A percentile compares a stretch with the other conserved stretches of the same genome.
These are phyloP conservation scores for Wickerhamomyces alni DNA, from an alignment of 805 yeast genomes.

Conservation along the genomic window DNA sequence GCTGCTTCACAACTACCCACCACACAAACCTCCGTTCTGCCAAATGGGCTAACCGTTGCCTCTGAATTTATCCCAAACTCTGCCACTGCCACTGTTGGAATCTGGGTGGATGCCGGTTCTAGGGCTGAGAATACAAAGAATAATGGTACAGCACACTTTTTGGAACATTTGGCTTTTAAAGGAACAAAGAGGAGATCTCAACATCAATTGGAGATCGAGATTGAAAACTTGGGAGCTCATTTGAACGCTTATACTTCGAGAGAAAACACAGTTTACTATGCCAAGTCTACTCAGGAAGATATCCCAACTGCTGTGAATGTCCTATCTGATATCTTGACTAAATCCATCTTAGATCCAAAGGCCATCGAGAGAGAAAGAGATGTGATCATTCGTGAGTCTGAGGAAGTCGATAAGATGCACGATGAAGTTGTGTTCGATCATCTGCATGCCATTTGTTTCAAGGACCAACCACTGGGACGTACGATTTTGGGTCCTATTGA, in stretches of 20 bases:
- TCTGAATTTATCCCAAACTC: constrained; percentile 83
- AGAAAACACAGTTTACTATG: constrained; percentile 95
- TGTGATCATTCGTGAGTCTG: constrained; percentile 92
- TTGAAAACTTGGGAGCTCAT: constrained; percentile 95
- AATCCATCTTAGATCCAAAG: constrained; percentile 69
- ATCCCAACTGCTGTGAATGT: constrained; percentile 84
- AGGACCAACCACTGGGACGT: constrained; percentile 89
- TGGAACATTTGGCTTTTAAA: constrained; percentile 94
- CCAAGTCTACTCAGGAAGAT: constrained; percentile 77
- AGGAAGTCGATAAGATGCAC: constrained; percentile 96
- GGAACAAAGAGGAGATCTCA: constrained; percentile 85
- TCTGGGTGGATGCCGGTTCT: constrained; percentile 98
- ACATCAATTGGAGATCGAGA: constrained; percentile 79
- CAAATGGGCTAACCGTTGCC: constrained; percentile 95
- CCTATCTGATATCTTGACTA: constrained; percentile 81
- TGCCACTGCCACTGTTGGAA: constrained; percentile 94
- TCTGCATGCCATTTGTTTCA: constrained; percentile 86
- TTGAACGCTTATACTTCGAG: constrained; percentile 98
- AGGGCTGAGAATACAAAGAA: constrained; percentile 81
- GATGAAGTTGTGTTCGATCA: constrained; percentile 98
- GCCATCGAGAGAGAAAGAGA: constrained; percentile 96
- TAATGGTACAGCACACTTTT: constrained; percentile 96
- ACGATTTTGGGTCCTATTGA: constrained; percentile 94
- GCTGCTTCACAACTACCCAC: constrained; percentile 25
- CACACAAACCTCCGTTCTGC: constrained; percentile 64